Base-by-base conservation (phyloP, 768 basidiomycete species). In the Lactarius indigo region DNA sequence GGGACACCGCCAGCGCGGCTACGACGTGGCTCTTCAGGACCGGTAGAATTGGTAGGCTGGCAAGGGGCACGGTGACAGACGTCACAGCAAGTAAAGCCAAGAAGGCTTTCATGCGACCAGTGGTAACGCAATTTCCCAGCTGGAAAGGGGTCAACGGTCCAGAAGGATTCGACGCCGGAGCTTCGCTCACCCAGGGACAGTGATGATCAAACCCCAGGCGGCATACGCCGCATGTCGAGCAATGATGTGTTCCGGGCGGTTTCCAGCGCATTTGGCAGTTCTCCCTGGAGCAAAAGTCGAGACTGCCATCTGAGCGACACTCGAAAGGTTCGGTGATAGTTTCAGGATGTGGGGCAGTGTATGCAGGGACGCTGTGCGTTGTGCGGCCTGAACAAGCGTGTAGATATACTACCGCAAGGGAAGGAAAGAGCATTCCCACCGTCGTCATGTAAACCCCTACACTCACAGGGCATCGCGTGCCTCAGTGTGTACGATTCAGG, bases 331-430 rank as follows among this genome's bases (percentile, higher is more conserved):
- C 69, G 12, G 60, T 63, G 26, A 72, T 54, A 15, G 56, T 26
- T n/a, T 61, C 64, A 2, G 56, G 74, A 64, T 26, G 74, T 52
- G 74, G 76, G 72, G 63, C 78, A 76, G 59, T 71, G 55, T 72
- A 69, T 37, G 56, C 20, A 20, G 71, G 71, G 39, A 72, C 63
- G 31, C 67, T 69, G 31, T 72, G 71, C 7, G 64, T 72, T 5
- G 70, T 35, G 20, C 68, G 64, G 44, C 60, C 56, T 26, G 60
- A 63, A 61, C 71, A 71, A 28, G 59, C 50, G 31, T 69, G 57
- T 35, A 66, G 47, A 63, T 65, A 64, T 20, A 67, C 26, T 20
- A 39, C 13, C 3, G 57, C 56, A 50, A 71, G 62, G 52, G 59
- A 37, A 8, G 63, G 70, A 44, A 69, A 63, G 35, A 66, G 58